Conservation (phyloP, 108 stramenopile species). For the Parmales sp. region DNA sequence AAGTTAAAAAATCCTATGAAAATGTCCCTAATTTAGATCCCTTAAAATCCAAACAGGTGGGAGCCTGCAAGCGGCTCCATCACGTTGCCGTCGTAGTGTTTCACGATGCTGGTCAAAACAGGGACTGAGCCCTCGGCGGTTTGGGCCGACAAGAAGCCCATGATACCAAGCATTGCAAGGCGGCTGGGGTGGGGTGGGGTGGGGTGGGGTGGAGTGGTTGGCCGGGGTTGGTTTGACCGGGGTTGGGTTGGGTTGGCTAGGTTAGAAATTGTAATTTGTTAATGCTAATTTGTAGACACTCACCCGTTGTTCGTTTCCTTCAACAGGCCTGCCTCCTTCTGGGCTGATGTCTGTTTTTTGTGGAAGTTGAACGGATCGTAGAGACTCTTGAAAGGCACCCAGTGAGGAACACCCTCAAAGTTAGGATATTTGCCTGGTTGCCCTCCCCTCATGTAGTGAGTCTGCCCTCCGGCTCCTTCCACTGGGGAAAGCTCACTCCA, state of each 20-base stretch:
- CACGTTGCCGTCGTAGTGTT: constrained; percentile 45
- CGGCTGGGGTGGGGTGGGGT: no score
- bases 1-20: no score
- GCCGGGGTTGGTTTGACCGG: no score
- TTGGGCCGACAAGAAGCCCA: constrained; percentile 57
- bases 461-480: constrained; percentile 13
- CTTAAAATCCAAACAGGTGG: neutral
- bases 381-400: constrained; percentile 51
- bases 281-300: no score
- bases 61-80: constrained; percentile 41
- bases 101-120: constrained; percentile 40
- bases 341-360: constrained; percentile 49
- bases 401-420: constrained; percentile 51
- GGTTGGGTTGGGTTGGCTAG: no score
- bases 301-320: constrained; percentile 66
- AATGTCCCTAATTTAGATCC: no score
- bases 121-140: constrained; percentile 58
- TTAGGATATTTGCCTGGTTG: constrained; percentile 45
- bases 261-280: no score
- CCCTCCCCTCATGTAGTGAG: constrained; percentile 52
- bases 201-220: no score
- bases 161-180: constrained; percentile 61
- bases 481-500: constrained; percentile 35
- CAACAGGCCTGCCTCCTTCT: constrained; percentile 44
- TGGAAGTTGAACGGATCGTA: constrained; percentile 60